These are phyloP conservation scores for Acephala macrosclerotiorum DNA, from an alignment of 2,329 filamentous ascomycete species.

Conservation along the genomic window DNA sequence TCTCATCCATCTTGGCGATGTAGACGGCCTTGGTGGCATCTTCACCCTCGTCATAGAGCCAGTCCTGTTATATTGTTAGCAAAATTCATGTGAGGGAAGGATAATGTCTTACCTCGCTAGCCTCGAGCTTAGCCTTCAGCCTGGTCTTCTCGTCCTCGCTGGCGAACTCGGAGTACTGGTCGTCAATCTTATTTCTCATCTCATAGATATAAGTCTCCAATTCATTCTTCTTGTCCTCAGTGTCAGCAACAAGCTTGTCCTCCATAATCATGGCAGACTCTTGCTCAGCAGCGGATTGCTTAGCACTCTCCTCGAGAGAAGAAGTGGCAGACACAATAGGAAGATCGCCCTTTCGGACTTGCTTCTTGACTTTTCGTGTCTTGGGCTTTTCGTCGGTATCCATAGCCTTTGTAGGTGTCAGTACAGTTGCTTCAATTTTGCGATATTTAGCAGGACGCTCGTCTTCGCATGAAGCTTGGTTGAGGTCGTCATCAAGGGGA, in stretches of 20 bases:
- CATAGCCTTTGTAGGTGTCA: conserved; percentile 64
- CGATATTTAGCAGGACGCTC: conserved; percentile 36
- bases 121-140: conserved; percentile 82
- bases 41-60: conserved; percentile 97
- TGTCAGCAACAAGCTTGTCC: conserved; percentile 97
- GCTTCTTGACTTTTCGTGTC: conserved; percentile 99
- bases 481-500: conserved; percentile 8
- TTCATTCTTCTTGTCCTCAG: conserved; percentile 99
- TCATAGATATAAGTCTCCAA: conserved; percentile 98
- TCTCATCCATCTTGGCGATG: conserved; percentile 93
- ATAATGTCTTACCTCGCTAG: conserved; percentile 78
- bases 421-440: conserved; percentile 31
- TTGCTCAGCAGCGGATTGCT: conserved; percentile 76
- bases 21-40: conserved; percentile 95
- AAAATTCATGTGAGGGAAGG: neutral
- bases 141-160: conserved; percentile 92
- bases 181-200: conserved; percentile 92
- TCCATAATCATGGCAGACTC: conserved; percentile 95
- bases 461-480: conserved; percentile 32
- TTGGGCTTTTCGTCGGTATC: conserved; percentile 81
- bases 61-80: conserved; percentile 69
- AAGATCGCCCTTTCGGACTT: conserved; percentile 95
- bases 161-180: conserved; percentile 86
- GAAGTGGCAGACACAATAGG: conserved; percentile 85
- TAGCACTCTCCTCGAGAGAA: conserved; percentile 74